Evolutionary conservation across 768 basidiomycete genomes (phyloP).

Genomic region (Tylopilus vinaceipallidus): DNA sequence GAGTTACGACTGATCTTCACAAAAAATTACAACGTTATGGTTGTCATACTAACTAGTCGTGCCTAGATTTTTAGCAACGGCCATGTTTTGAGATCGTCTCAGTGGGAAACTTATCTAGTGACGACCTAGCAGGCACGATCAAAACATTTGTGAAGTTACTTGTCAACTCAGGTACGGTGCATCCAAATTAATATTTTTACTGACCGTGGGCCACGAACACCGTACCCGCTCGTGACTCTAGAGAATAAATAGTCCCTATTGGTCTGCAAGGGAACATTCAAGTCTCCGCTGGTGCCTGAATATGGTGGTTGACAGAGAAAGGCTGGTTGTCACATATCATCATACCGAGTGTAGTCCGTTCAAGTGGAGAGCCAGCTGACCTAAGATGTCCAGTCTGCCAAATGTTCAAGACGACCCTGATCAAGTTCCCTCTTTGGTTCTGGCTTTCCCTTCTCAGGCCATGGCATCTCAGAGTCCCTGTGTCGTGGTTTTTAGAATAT

Average conservation of each 20-base stretch:
- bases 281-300: background rate
- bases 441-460: constrained; percentile 3
- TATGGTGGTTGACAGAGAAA: background rate
- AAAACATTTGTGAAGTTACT: constrained; percentile 1
- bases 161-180: constrained; percentile 10
- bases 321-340: constrained; percentile 6
- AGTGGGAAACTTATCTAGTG: constrained; percentile 1
- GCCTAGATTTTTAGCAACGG: background rate
- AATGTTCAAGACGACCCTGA: constrained; percentile 12
- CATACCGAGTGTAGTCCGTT: background rate
- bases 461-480: constrained; percentile 10
- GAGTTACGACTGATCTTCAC: background rate
- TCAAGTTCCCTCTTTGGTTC: constrained; percentile 12
- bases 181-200: constrained; percentile 5
- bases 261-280: background rate
- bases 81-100: background rate
- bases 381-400: no score
- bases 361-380: no score
- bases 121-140: constrained; percentile 16
- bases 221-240: no score
- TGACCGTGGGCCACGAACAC: background rate
- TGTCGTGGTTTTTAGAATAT: constrained; percentile 3
- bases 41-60: background rate
- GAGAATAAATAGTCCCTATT: background rate
- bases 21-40: background rate